Evolutionary conservation across 2,329 filamentous ascomycete genomes (phyloP), one percentile per base, ranked within the genome.

Genomic region (Penicillium sp.): DNA sequence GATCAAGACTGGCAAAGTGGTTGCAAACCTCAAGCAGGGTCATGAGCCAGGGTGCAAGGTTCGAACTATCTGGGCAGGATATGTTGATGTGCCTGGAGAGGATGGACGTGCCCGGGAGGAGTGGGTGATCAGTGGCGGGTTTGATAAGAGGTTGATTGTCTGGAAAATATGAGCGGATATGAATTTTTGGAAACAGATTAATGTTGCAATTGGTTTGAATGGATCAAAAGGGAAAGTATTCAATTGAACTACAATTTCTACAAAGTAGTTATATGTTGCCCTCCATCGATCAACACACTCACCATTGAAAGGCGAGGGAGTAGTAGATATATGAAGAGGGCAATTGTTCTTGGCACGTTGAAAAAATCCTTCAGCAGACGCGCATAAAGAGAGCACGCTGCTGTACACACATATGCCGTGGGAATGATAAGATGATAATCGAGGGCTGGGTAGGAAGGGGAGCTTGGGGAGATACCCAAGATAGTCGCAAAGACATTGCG

Each of bases 391-490:
- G 71, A 73, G 74, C 67, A 66, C 75, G 77, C 74, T 74, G 81
- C 81, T 84, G 82, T 85, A 85, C 82, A 84, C 82, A 85, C 81
- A 78, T 77, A 84, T 84, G 82, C 81, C 78, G 70, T 42, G 51
- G 46, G 42, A 29, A 32, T 32, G 29, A 7, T 32, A 7, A 32
- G 11, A 11, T 32, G 29, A 32, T 32, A 39, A 41, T 48, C 42
- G 18, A 44, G 39, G 34, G 12, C 33, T 18, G 27, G n/a, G 35
- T 34, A 27, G 13, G 5, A 35, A 28, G 13, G 9, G 27, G 41
- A 26, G 41, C 25, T 12, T 29, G 29, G 25, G 32, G 26, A 9
- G 13, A 48, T 34, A 25, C 45, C 40, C 39, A 43, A 47, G 43
- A 27, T 29, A 42, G 43, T 4, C 28, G 43, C 32, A 44, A 24